Conservation (phyloP, 805 yeast species). For the Saccharomycopsis sp. region DNA sequence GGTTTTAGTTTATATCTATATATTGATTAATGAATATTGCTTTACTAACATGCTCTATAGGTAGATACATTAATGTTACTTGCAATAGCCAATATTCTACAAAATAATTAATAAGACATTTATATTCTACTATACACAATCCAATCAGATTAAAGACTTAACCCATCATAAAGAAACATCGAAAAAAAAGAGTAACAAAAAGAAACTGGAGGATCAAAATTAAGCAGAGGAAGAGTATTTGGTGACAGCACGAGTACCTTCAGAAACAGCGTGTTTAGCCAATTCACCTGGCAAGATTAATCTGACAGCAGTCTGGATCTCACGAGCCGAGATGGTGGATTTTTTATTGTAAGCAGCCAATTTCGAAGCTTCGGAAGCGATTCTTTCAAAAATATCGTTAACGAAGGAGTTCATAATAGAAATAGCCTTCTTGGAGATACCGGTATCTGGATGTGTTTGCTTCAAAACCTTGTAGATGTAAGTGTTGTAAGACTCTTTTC, state of each 20-base stretch:
- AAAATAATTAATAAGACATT: too few species aligned
- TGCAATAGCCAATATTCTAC: too few species aligned
- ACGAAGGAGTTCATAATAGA: constrained; percentile 98
- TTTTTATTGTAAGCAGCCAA: constrained; percentile 98
- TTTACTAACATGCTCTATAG: too few species aligned
- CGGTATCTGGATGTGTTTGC: constrained; percentile 99
- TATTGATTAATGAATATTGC: too few species aligned
- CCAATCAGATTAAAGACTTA: constrained; percentile 9
- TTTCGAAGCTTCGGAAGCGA: constrained; percentile 96
- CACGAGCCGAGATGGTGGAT: constrained; percentile 96
- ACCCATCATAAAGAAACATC: constrained; percentile 9
- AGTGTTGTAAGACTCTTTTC: constrained; percentile 97
- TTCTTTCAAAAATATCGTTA: constrained; percentile 96
- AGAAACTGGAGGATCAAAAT: background rate
- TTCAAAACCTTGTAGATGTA: constrained; percentile 97
- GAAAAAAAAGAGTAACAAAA: constrained; percentile 5
- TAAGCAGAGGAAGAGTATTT: constrained; percentile 21
- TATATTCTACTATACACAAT: constrained; percentile 16
- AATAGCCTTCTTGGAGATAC: constrained; percentile 98
- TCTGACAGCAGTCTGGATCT: constrained; percentile 98
- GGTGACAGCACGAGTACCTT: constrained; percentile 42
- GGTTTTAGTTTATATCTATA: too few species aligned
- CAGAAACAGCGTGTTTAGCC: constrained; percentile 97
- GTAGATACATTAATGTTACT: too few species aligned
- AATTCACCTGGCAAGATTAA: constrained; percentile 97